A percentile compares a stretch with the other conserved stretches of the same genome.
Conservation (phyloP, 2,329 filamentous ascomycete species). For the Aphanocladium album region DNA sequence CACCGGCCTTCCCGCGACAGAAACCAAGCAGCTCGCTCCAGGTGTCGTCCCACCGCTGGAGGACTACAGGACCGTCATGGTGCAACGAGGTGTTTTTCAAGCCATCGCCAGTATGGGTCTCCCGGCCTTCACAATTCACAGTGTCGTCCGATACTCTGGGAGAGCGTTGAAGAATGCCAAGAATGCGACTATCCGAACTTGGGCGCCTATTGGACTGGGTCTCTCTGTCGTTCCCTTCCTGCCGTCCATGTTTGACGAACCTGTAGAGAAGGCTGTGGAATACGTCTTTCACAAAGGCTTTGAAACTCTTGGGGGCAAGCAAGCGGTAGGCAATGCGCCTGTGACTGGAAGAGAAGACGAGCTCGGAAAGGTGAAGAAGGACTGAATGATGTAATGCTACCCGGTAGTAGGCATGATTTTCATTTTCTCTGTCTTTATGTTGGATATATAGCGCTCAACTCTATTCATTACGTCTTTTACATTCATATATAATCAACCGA, state of each 20-base stretch:
- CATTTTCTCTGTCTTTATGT: neutral
- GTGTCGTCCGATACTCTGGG: slow-evolving; percentile 84
- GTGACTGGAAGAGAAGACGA: slow-evolving; percentile 45
- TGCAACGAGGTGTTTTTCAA: slow-evolving; percentile 86
- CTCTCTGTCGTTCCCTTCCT: slow-evolving; percentile 74
- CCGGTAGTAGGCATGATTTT: neutral
- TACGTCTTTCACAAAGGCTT: slow-evolving; percentile 85
- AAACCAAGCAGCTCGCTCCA: slow-evolving; percentile 27
- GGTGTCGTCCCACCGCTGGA: slow-evolving; percentile 65
- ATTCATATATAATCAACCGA: neutral
- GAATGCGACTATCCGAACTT: slow-evolving; percentile 71
- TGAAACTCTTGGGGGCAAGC: slow-evolving; percentile 60
- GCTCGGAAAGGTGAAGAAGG: slow-evolving; percentile 40
- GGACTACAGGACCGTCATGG: slow-evolving; percentile 88
- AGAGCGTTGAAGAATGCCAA: slow-evolving; percentile 77
- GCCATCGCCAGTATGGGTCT: slow-evolving; percentile 87
- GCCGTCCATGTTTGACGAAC: slow-evolving; percentile 81
- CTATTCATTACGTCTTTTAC: neutral
- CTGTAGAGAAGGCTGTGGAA: slow-evolving; percentile 87
- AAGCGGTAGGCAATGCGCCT: slow-evolving; percentile 51
- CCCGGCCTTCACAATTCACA: slow-evolving; percentile 90
- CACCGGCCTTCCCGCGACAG: slow-evolving; percentile 38
- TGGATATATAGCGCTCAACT: neutral
- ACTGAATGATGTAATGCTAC: slow-evolving; percentile 24
- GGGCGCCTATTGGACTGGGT: slow-evolving; percentile 84